A percentile compares a stretch with the other conserved stretches of the same genome.
Evolutionary conservation across 2,329 filamentous ascomycete species (phyloP).

Genomic region (Stagonosporopsis chrysanthemi): DNA sequence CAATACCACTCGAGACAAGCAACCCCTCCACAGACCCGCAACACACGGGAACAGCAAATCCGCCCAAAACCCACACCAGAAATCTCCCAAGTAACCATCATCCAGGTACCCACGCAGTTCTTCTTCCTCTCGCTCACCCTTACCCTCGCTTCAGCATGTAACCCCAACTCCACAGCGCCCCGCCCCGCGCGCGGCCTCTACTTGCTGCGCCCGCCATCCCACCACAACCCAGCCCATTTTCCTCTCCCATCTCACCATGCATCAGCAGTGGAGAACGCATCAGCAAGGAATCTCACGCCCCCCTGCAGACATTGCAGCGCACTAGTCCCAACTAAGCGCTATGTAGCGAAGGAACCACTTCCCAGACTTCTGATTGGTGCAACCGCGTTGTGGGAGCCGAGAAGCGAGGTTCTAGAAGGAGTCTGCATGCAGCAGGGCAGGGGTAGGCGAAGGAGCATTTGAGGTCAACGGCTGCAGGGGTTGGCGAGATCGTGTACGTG

Average conservation of each 20-base stretch:
- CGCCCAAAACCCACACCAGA: neutral
- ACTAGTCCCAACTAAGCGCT: neutral
- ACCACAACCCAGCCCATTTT: neutral
- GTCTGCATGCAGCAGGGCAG: neutral
- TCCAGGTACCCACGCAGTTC: neutral
- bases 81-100: neutral
- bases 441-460: slow-evolving; percentile 11
- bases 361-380: neutral
- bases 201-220: neutral
- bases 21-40: too few relatives aligned
- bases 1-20: too few relatives aligned
- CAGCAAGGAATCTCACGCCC: neutral
- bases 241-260: neutral
- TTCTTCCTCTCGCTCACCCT: neutral
- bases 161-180: slow-evolving; percentile 7
- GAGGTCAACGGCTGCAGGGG: slow-evolving; percentile 9
- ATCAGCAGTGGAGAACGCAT: neutral
- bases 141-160: neutral
- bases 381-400: neutral
- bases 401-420: slow-evolving; percentile 11
- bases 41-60: neutral
- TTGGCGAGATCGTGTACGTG: slow-evolving; percentile 3
- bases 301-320: neutral
- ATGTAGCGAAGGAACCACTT: slow-evolving; percentile 2
- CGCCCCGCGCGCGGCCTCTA: neutral